Evolutionary conservation across 306 rosid species (phyloP), one percentile per base, ranked within the genome.

Genomic region (Ziziphus jujuba): DNA sequence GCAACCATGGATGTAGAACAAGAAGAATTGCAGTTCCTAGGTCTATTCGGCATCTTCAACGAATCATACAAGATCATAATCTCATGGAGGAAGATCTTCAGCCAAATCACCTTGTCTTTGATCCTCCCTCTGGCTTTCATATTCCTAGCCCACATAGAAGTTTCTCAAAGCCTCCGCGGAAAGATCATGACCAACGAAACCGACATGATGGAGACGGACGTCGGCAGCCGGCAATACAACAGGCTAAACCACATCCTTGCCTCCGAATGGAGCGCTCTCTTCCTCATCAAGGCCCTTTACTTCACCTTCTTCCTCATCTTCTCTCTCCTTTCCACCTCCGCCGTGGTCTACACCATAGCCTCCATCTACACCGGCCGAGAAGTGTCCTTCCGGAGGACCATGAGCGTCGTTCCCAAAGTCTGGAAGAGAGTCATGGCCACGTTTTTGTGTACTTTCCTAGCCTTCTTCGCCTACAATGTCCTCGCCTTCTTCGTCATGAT

Each of bases 261-360:
- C 17, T 78, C 85, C 0, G 92, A 89, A 55, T 64, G 79, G 84
- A 43, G 72, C 66, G 31, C 47, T 1, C 74, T 49, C 15, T 54
- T 21, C 33, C 82, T 86, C 62, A 73, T 89, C 82, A 76, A 84
- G 55, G 76, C 76, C 15, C 35, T 49, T 11, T 83, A 81, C 80
- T 40, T 83, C 56, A 76, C 81, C 43, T 11, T 79, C 35, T n/a
- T 61, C 53, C 72, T 83, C 63, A 69, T 76, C 63, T 76, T 83
- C 52, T 63, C 84, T 33, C 84, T 86, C 48, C 88, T 86, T 59
- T 76, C 88, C 22, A 86, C 88, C 73, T 86, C 96, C 11, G 92
- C 96, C 0, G 92, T 89, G 2, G 96, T 86, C 4, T 89, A 89
- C 85, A 82, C 92, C 45, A n/a, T 89, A 25, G 96, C 96, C 1